Evolutionary conservation across 2,329 filamentous ascomycete species (phyloP), one percentile per base, ranked within the genome.

Genomic region (Mycosphaerelloides madeirae): DNA sequence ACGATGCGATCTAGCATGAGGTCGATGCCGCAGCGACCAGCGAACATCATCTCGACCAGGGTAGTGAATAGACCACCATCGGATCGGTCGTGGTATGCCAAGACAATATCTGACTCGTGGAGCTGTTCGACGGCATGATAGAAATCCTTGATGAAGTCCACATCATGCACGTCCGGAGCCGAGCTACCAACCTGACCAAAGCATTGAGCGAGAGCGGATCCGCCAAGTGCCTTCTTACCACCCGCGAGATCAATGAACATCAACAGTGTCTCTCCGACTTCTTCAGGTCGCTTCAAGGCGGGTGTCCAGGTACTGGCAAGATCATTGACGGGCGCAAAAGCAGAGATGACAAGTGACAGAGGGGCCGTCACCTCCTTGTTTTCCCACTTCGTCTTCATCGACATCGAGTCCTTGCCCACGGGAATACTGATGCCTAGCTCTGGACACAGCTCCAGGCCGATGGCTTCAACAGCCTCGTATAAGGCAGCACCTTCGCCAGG

Each of bases 361-460:
- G 93, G 93, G 3, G 93, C 87, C 29, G 88, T 96, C 38, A 97
- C 91, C 54, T 90, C 90, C 71, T 86, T 93, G 12, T 77, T 70
- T 61, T 81, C 85, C 93, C 93, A 97, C 44, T 88, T 88, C 60
- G 94, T 91, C 75, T 96, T 96, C 93, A 98, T 97, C 2, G 90
- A 96, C 68, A 94, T 95, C 0, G 91, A 97, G 66, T 98, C 93
- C 70, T 98, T 97, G 43, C 93, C 93, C 7, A 97, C 93, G 3
- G 93, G 93, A 48, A 98, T 97, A 45, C 85, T 88, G 49, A 98
- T 81, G 28, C 87, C 88, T n/a, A 97, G 76, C 57, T 85, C 77
- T 2, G 89, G 89, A 68, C 93, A 98, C 7, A 98, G 75, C 37
- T 95, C 85, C 80, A 95, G 84, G 38, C 90, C 90, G 46, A 96